Percentiles rank a stretch among this genome's conserved stretches.
Evolutionary conservation across 768 basidiomycete species (phyloP).

Genomic region (Termitomyces sp.): DNA sequence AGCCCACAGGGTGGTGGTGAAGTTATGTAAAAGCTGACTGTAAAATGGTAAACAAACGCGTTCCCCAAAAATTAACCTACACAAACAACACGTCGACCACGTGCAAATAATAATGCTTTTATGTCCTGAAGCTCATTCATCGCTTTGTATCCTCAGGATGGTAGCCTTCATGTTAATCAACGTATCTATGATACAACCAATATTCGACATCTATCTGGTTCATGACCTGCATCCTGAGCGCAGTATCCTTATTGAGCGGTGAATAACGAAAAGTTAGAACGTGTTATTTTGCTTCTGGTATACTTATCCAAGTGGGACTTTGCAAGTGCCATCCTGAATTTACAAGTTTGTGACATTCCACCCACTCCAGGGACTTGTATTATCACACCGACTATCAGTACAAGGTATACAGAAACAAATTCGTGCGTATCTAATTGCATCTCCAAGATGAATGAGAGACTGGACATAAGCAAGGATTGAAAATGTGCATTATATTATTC

Average conservation of each 20-base stretch:
- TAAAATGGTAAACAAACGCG: background rate
- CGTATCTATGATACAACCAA: no score
- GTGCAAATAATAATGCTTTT: background rate
- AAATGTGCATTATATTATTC: conserved; percentile 15
- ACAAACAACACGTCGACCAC: background rate
- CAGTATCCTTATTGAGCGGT: no score
- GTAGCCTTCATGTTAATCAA: no score
- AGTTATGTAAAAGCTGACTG: no score
- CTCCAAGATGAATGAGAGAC: background rate
- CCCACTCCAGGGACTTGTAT: conserved; percentile 19
- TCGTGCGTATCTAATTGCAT: background rate
- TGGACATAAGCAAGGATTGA: background rate
- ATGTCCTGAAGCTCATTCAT: no score
- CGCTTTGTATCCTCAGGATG: no score
- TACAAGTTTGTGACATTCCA: background rate
- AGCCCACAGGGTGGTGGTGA: no score
- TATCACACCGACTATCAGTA: conserved; percentile 24
- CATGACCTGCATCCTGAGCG: background rate
- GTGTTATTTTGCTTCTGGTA: background rate
- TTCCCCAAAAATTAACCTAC: background rate
- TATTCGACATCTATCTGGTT: background rate
- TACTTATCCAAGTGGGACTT: background rate
- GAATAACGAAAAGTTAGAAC: no score
- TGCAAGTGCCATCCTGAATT: background rate
- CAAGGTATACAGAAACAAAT: conserved; percentile 18